Conservation (phyloP, 441 rosid genomes). For the Rhodomyrtus psidioides region DNA sequence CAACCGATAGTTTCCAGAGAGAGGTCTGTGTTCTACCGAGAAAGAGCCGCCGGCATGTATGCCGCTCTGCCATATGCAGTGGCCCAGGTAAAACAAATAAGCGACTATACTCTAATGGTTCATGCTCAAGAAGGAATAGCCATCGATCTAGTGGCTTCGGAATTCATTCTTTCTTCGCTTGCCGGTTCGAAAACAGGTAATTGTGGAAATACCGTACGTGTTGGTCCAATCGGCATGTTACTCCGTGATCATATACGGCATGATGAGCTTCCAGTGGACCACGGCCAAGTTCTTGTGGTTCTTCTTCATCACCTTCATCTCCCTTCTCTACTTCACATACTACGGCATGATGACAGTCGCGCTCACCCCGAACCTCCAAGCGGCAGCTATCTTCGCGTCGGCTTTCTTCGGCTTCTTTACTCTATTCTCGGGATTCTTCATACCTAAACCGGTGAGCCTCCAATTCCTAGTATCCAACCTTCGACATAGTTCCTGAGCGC, state of each 20-base stretch:
- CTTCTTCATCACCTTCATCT: conserved; percentile 65
- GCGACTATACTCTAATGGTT: not conserved
- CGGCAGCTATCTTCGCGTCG: conserved; percentile 75
- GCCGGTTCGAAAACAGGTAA: conserved; percentile 36
- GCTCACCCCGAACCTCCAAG: conserved; percentile 85
- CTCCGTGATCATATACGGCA: conserved; percentile 61
- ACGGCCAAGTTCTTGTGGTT: conserved; percentile 83
- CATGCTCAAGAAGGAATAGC: not conserved
- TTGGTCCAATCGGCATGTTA: conserved; percentile 62
- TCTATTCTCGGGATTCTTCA: conserved; percentile 88
- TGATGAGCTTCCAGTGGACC: conserved; percentile 87
- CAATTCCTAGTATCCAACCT: not conserved
- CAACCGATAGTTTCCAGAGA: conserved; percentile 81
- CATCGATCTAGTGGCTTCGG: not conserved
- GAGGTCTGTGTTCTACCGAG: conserved; percentile 82
- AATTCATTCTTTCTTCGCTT: not conserved
- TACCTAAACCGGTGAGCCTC: conserved; percentile 74
- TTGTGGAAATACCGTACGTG: conserved; percentile 74
- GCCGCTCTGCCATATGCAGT: conserved; percentile 89
- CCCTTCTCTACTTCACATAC: conserved; percentile 96
- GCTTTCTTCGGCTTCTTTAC: conserved; percentile 77
- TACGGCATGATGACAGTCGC: conserved; percentile 99
- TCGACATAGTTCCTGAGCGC: not conserved
- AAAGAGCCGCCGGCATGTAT: conserved; percentile 92
- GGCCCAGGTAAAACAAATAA: conserved; percentile 48